phyloP scores from a whole-genome alignment of 257 asterid genomes.

The Fraxinus americana region DNA sequence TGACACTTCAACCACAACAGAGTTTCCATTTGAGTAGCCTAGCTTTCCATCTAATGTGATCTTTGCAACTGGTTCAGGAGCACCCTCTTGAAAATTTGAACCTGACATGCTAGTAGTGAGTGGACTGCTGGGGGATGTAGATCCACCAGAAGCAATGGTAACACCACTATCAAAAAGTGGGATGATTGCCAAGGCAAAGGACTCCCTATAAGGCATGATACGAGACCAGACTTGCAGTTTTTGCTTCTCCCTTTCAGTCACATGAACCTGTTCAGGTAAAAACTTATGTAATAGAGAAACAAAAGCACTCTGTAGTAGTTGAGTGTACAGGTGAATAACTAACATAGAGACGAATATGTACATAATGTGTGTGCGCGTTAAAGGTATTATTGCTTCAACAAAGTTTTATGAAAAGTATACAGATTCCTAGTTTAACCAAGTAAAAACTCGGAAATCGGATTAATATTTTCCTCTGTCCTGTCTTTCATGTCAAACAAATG shows the following conservation, averaged over 20 bases:
- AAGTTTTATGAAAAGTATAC: neutral
- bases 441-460: constrained; percentile 20
- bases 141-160: constrained; percentile 75
- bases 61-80: constrained; percentile 73
- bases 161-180: constrained; percentile 92
- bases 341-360: constrained; percentile 18
- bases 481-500: constrained; percentile 21
- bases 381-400: constrained; percentile 8
- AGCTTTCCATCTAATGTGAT: constrained; percentile 89
- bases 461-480: constrained; percentile 20
- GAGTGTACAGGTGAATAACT: constrained; percentile 19
- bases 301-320: neutral
- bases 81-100: constrained; percentile 73
- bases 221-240: constrained; percentile 98
- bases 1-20: constrained; percentile 96
- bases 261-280: constrained; percentile 61
- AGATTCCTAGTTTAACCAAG: constrained; percentile 8
- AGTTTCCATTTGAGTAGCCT: constrained; percentile 78
- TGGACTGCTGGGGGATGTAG: constrained; percentile 97
- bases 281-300: constrained; percentile 17
- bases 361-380: constrained; percentile 4
- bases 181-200: constrained; percentile 97
- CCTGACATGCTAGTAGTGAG: constrained; percentile 75
- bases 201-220: constrained; percentile 92
- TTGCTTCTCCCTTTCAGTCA: constrained; percentile 96